Base-by-base conservation (phyloP, 345 rosid genomes). In the Angophora floribunda region DNA sequence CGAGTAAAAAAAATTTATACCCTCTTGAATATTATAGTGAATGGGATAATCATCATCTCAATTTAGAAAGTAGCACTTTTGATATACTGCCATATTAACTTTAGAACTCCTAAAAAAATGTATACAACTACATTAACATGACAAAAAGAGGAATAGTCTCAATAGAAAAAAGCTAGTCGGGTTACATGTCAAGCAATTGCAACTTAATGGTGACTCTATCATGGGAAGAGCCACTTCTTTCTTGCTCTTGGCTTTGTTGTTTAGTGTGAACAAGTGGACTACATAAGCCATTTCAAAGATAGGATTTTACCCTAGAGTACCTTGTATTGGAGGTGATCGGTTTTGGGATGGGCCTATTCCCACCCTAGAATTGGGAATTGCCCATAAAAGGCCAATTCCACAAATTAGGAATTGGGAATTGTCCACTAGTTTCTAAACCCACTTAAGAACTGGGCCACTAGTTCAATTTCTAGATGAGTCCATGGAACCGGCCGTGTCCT, bases 391-490 rank as follows among this genome's bases (percentile, higher is more conserved):
- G 51, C 51, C 12, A 50, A 13, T 11, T 50, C 51, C 51, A 50
- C 12, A 10, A 50, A 50, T 4, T 11, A 11, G 12, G 12, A 50
- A 50, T 50, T 3, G 12, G 2, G 12, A 55, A 55, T 22, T 24
- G 21, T 22, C 26, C 59, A 55, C 11, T 21, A 0, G 9, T 55
- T 21, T 10, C 2, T 7, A 22, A 4, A 55, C 24, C 24, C 26
- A 55, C 26, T 50, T 13, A 4, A 4, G 12, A 50, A 50, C 11
- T 0, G 51, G 12, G 12, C 51, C 51, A 50, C 51, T 13, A 6
- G 4, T 50, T 1, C 13, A 4, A 4, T 50, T 50, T 1, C 4
- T 4, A 1, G 5, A 8, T 21, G 26, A 11, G 22, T 21, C 26
- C 26, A 55, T 55, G 9, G 10, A 50, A 53, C 9, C 19, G 1